A percentile compares a stretch with the other conserved stretches of the same genome.
Evolutionary conservation across 1,284 basidiomycete species (phyloP).

Genomic region (Microbotryum lychnidis-dioicae): DNA sequence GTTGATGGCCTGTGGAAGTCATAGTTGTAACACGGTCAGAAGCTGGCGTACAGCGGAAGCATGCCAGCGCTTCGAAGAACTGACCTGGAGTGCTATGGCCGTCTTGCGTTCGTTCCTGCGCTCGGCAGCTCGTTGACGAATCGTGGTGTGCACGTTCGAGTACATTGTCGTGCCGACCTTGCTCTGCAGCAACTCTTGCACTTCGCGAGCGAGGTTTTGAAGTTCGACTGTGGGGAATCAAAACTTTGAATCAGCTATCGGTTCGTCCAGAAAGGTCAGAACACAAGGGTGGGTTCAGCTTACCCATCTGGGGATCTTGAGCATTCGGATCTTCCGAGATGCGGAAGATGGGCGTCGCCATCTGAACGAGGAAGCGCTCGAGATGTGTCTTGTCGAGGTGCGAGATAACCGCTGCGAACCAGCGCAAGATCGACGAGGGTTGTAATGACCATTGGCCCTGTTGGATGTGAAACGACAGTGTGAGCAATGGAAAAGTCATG

Average conservation of each 20-base stretch:
- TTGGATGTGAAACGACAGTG: not conserved
- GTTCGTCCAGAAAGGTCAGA: not conserved
- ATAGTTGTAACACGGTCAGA: not conserved
- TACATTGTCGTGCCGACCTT: slow-evolving; percentile 80
- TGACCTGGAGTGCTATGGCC: slow-evolving; percentile 54
- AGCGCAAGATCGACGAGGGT: slow-evolving; percentile 71
- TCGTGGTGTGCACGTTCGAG: slow-evolving; percentile 64
- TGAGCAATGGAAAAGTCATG: not conserved
- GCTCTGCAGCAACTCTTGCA: slow-evolving; percentile 76
- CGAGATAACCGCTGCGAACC: slow-evolving; percentile 84
- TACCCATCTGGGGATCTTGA: slow-evolving; percentile 68
- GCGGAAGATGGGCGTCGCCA: slow-evolving; percentile 78
- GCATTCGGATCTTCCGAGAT: slow-evolving; percentile 71
- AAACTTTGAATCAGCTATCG: not conserved
- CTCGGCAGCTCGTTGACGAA: slow-evolving; percentile 61
- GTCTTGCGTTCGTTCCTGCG: slow-evolving; percentile 67
- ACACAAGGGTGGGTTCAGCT: slow-evolving; percentile 36
- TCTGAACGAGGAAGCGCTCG: slow-evolving; percentile 67
- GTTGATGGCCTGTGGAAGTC: slow-evolving; percentile 48
- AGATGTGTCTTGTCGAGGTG: slow-evolving; percentile 55
- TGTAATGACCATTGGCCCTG: slow-evolving; percentile 67
- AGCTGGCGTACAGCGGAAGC: not conserved
- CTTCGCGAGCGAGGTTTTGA: slow-evolving; percentile 69
- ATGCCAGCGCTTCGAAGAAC: slow-evolving; percentile 29
- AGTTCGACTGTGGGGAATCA: slow-evolving; percentile 57